Conservation (phyloP, 345 rosid genomes). For the Eucalyptus decipiens region DNA sequence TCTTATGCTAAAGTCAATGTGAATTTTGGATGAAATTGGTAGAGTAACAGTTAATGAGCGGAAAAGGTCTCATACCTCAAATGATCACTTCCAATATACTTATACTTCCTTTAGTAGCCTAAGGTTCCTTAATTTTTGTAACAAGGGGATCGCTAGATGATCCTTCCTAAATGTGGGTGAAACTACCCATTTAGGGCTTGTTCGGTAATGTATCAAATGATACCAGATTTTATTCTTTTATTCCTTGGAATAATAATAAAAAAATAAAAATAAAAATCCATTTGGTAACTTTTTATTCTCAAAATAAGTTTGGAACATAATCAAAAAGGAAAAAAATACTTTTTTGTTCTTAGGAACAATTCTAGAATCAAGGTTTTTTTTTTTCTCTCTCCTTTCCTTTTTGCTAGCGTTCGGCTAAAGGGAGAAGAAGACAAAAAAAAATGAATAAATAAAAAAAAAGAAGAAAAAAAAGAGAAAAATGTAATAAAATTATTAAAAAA, state of each 20-base stretch:
- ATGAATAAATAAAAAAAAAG: too few relatives aligned
- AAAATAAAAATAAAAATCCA: rapidly evolving
- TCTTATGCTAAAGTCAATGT: not conserved
- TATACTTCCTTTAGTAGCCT: not conserved
- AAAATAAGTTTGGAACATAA: too few relatives aligned
- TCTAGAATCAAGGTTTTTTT: too few relatives aligned
- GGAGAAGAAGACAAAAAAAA: too few relatives aligned
- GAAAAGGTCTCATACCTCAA: not conserved
- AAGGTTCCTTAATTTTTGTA: not conserved
- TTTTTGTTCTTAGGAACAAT: too few relatives aligned
- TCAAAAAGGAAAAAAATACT: too few relatives aligned
- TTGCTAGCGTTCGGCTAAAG: rapidly evolving
- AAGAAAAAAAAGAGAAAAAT: too few relatives aligned
- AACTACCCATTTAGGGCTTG: not conserved
- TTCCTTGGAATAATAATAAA: too few relatives aligned
- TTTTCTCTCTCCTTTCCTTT: too few relatives aligned
- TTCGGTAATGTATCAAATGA: rapidly evolving
- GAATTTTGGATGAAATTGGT: not conserved
- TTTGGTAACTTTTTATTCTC: too few relatives aligned
- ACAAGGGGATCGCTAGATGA: not conserved
- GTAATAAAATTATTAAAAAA: too few relatives aligned
- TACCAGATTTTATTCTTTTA: too few relatives aligned
- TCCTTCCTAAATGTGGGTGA: not conserved
- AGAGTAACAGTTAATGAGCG: not conserved
- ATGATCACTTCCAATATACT: not conserved